Conservation (phyloP, 441 rosid species). For the Capsella rubella region DNA sequence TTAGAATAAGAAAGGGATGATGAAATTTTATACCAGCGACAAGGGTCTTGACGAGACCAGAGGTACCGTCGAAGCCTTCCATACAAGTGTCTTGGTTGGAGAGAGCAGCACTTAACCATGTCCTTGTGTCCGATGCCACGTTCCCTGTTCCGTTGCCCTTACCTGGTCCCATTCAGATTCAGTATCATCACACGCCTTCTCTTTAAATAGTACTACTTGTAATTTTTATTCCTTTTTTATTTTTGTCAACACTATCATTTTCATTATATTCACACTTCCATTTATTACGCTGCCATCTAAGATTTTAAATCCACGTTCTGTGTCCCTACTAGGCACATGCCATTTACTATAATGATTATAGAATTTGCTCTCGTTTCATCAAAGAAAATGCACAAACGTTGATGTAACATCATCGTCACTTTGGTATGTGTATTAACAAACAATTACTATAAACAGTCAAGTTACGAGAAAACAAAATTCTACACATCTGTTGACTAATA, state of each 20-base stretch:
- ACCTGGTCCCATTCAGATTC: constrained; percentile 50
- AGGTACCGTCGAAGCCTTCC: constrained; percentile 81
- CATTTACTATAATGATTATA: constrained; percentile 21
- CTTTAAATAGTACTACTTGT: not conserved
- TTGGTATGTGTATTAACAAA: constrained; percentile 6
- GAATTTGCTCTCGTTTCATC: constrained; percentile 25
- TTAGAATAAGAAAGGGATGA: not conserved
- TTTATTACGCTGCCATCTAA: constrained; percentile 7
- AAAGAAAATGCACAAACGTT: constrained; percentile 19
- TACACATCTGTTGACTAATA: not conserved
- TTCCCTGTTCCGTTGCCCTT: constrained; percentile 78
- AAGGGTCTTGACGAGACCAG: constrained; percentile 50
- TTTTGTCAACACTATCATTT: constrained; percentile 34
- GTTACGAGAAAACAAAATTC: not conserved
- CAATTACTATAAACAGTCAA: not conserved
- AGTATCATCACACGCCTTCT: constrained; percentile 13
- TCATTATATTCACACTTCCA: constrained; percentile 33
- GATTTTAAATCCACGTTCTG: constrained; percentile 31
- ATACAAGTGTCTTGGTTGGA: constrained; percentile 79
- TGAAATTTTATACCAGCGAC: constrained; percentile 46
- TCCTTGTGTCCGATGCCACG: constrained; percentile 66
- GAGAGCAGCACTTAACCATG: constrained; percentile 90
- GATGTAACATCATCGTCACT: constrained; percentile 38
- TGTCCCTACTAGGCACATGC: constrained; percentile 45
- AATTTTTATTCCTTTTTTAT: constrained; percentile 4